Percentiles rank a stretch among this genome's conserved stretches.
These are phyloP conservation scores for Apiospora marii DNA, from an alignment of 2,329 filamentous ascomycete species.

Conservation along the genomic window DNA sequence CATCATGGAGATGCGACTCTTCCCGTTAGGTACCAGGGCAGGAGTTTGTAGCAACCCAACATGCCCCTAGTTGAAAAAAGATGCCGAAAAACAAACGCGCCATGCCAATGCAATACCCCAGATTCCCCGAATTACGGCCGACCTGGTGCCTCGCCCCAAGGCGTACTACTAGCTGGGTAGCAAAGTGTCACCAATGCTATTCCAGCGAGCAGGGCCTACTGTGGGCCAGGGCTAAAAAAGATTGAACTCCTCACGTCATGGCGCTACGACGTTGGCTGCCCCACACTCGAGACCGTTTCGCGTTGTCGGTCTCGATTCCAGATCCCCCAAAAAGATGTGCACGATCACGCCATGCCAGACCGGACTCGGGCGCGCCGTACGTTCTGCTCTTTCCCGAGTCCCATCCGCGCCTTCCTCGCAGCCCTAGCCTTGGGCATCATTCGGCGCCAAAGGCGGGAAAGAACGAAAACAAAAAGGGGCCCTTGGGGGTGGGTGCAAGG, in stretches of 20 bases:
- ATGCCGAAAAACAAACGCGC: conserved; percentile 15
- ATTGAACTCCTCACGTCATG: conserved; percentile 18
- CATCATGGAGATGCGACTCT: neutral
- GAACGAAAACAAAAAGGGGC: neutral
- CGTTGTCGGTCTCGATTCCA: neutral
- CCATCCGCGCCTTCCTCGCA: neutral
- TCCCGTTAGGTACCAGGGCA: conserved; percentile 8
- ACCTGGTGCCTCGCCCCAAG: conserved; percentile 5
- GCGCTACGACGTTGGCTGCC: conserved; percentile 14
- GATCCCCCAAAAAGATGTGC: neutral
- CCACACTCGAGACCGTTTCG: conserved; percentile 17
- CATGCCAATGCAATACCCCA: conserved; percentile 20
- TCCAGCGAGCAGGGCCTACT: neutral
- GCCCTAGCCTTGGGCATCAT: conserved; percentile 2
- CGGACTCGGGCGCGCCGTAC: conserved; percentile 16
- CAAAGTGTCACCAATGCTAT: conserved; percentile 17
- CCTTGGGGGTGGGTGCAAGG: neutral
- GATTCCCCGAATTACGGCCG: conserved; percentile 18
- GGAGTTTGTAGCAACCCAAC: neutral
- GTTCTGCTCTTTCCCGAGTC: conserved; percentile 4
- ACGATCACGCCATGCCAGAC: conserved; percentile 12
- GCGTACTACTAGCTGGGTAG: neutral
- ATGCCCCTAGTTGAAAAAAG: neutral
- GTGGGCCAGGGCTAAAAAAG: conserved; percentile 17
- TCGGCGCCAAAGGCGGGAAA: conserved; percentile 8